Evolutionary conservation across 2,329 filamentous ascomycete genomes (phyloP).

Genomic region (Epicoccum sorghinum): DNA sequence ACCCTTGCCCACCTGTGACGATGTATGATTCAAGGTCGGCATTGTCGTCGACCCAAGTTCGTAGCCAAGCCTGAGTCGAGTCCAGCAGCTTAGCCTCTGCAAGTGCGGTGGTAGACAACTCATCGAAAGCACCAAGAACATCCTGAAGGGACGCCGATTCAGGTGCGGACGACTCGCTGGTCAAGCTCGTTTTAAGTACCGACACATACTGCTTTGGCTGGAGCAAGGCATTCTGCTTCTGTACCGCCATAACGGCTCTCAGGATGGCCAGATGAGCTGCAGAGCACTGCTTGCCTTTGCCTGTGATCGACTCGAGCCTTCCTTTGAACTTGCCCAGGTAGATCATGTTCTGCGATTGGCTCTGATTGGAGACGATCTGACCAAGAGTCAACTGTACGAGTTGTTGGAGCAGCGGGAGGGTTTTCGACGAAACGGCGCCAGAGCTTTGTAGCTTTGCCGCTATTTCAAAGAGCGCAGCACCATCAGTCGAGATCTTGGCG

Average conservation of each 20-base stretch:
- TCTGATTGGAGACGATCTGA: slow-evolving; percentile 43
- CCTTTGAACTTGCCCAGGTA: slow-evolving; percentile 37
- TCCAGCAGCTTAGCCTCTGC: slow-evolving; percentile 24
- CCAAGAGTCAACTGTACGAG: slow-evolving; percentile 33
- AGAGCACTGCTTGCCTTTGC: slow-evolving; percentile 30
- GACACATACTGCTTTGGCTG: slow-evolving; percentile 30
- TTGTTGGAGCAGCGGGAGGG: slow-evolving; percentile 31
- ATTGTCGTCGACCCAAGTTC: slow-evolving; percentile 29
- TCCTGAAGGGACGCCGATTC: slow-evolving; percentile 17
- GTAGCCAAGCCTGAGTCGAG: slow-evolving; percentile 25
- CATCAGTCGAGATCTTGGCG: slow-evolving; percentile 39
- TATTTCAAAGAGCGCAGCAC: slow-evolving; percentile 33
- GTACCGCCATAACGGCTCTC: slow-evolving; percentile 30
- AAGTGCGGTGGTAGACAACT: slow-evolving; percentile 27
- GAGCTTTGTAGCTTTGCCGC: slow-evolving; percentile 31
- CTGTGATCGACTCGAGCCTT: slow-evolving; percentile 26
- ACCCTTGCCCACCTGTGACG: slow-evolving; percentile 6
- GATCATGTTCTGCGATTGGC: slow-evolving; percentile 40
- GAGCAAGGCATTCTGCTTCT: slow-evolving; percentile 31
- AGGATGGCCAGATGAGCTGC: slow-evolving; percentile 33
- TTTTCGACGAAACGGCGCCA: slow-evolving; percentile 16
- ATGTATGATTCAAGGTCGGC: slow-evolving; percentile 29
- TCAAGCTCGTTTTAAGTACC: slow-evolving; percentile 29
- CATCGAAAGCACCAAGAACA: slow-evolving; percentile 38
- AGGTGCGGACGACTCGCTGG: slow-evolving; percentile 16